Conservation (phyloP, 768 basidiomycete genomes). For the Naganishia vaughanmartiniae region DNA sequence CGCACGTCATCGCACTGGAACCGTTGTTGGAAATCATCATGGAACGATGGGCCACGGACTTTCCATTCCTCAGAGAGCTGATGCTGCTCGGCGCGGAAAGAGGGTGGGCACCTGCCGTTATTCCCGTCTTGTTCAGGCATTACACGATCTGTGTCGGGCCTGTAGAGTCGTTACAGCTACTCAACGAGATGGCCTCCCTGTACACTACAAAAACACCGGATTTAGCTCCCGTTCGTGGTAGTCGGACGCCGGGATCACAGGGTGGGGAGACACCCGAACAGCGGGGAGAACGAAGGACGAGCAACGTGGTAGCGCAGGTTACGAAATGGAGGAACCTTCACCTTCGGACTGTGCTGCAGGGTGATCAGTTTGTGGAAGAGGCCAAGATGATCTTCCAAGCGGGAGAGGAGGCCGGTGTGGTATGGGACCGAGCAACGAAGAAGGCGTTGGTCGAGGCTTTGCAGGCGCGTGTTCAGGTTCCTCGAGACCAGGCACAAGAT, state of each 20-base stretch:
- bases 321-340: conserved; percentile 10
- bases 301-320: background rate
- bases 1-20: background rate
- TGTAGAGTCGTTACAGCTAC: background rate
- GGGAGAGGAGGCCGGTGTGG: conserved; percentile 3
- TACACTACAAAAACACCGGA: background rate
- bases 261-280: too few relatives aligned
- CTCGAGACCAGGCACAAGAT: background rate
- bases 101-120: conserved; percentile 5
- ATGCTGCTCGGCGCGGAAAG: background rate
- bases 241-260: background rate
- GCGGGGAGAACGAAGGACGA: background rate
- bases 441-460: conserved; percentile 3
- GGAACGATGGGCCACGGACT: conserved; percentile 11
- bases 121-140: conserved; percentile 13
- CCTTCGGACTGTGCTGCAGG: conserved; percentile 11
- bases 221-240: background rate
- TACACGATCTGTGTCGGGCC: conserved; percentile 1
- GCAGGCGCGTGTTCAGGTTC: background rate
- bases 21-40: conserved; percentile 4
- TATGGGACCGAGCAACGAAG: conserved; percentile 20
- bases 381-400: conserved; percentile 20
- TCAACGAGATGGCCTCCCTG: background rate
- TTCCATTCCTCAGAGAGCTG: background rate
- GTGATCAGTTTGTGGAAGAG: conserved; percentile 1